Base-by-base conservation (phyloP, 2,329 filamentous ascomycete species). In the Blastomyces silverae region DNA sequence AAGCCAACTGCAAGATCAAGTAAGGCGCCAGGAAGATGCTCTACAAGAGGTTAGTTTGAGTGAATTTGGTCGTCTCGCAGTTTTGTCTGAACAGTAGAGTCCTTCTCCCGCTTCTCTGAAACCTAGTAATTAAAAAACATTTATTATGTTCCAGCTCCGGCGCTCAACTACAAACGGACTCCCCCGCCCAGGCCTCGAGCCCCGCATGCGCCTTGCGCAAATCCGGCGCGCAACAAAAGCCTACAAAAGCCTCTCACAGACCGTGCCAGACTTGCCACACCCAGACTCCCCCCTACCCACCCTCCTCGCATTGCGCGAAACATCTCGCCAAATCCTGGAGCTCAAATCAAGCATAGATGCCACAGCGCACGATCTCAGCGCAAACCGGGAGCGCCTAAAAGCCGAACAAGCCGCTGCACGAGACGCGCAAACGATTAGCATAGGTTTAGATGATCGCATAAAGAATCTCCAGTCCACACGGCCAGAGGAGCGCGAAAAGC, bases 271-370 rank as follows among this genome's bases (percentile, higher is more conserved):
- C 69, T 78, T 93, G 28, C 90, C 90, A 2, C 80, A 82, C 31
- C 79, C 85, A 11, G 84, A 83, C 61, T 93, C 90, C 25, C 81
- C 87, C 6, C 76, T 94, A 7, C 89, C 90, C 3, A 85, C 87
- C 7, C 79, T 95, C 4, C 74, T 94, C 52, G 89, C 90, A 6
- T 77, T 91, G 63, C 86, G 88, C 62, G 86, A 84, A 70, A 87
- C 88, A 2, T 83, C 87, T 65, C 81, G 83, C 64, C 86, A 86
- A 20, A 83, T 89, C 60, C 75, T 81, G 66, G 87, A 90, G 69
- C 88, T 87, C 22, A 86, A 84, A 68, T 77, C 79, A 25, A 86
- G 86, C 63, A 80, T 90, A 15, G 72, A 74, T 48, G 73, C 73
- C 67, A 78, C 78, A 1, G 74, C 78, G 57, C 69, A 76, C 39